These are phyloP conservation scores for Circinella minor DNA, from an alignment of 371 early-diverging fungal species.

Conservation along the genomic window DNA sequence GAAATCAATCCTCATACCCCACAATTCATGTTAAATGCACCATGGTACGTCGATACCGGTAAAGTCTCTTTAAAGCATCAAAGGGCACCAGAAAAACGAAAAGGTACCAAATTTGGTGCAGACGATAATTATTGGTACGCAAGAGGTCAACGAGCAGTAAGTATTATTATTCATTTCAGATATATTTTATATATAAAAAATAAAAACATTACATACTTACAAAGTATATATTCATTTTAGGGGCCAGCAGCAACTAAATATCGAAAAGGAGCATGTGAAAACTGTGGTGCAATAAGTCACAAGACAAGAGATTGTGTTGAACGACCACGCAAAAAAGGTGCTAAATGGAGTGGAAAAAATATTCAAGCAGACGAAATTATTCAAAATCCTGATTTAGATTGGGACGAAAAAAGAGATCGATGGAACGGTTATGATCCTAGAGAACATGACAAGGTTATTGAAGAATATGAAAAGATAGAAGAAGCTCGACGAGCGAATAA, in stretches of 20 bases:
- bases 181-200: too few relatives aligned
- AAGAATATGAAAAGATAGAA: slow-evolving; percentile 93
- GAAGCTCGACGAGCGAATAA: slow-evolving; percentile 84
- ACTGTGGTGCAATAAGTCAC: slow-evolving; percentile 96
- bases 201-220: too few relatives aligned
- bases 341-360: slow-evolving; percentile 86
- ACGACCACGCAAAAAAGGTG: slow-evolving; percentile 88
- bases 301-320: slow-evolving; percentile 94
- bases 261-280: slow-evolving; percentile 95
- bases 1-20: slow-evolving; percentile 99
- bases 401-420: slow-evolving; percentile 96
- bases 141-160: slow-evolving; percentile 75
- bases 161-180: slow-evolving; percentile 13
- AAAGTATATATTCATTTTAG: slow-evolving; percentile 23
- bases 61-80: slow-evolving; percentile 92
- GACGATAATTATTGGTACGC: slow-evolving; percentile 81
- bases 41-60: slow-evolving; percentile 95
- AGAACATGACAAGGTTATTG: slow-evolving; percentile 78
- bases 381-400: slow-evolving; percentile 79
- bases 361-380: slow-evolving; percentile 88
- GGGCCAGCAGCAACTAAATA: slow-evolving; percentile 88
- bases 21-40: slow-evolving; percentile 93
- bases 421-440: slow-evolving; percentile 97
- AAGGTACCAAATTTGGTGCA: slow-evolving; percentile 38
- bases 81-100: slow-evolving; percentile 54